Evolutionary conservation across 768 basidiomycete species (phyloP), one percentile per base, ranked within the genome.

Genomic region (Lanmaoa rubissima): DNA sequence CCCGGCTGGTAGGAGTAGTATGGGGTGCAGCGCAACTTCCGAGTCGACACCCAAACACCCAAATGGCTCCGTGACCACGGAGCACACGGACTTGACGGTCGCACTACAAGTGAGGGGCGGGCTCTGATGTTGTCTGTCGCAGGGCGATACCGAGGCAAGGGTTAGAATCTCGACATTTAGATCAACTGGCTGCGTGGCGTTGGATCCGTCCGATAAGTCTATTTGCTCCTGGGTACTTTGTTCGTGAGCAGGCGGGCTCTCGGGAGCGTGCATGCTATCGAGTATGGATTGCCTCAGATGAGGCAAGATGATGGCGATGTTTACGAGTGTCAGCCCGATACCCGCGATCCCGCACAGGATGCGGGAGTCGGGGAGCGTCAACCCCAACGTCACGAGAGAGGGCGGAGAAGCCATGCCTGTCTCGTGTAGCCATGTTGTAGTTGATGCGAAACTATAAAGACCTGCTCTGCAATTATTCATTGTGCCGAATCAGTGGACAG

Each of bases 391-490:
- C 12, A 68, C 65, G 17, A 70, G 63, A 38, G 47, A 32, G 26
- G 67, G 68, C 10, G 67, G 65, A 14, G 68, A 70, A 17, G 67
- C 67, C 10, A 59, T 39, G 51, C 67, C 67, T 21, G 28, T 58
- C 55, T 57, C 46, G 52, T 53, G 59, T 24, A 68, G 54, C 67
- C 67, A 65, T 55, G 59, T 39, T 10, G 57, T 49, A 39, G 61
- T 68, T 35, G 65, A 36, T 21, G 51, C 52, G 49, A 63, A 68
- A 39, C 61, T 63, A 57, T 70, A 68, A 61, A 68, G 68, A 36
- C 67, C 67, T 60, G 61, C 62, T 57, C 62, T 69, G 60, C 50
- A 61, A 53, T 53, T 65, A 45, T 63, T 63, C 67, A 68, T 68
- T 31, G 51, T 57, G 47, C 8, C 41, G 40, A 53, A 49, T 47